A percentile compares a stretch with the other conserved stretches of the same genome.
These are phyloP conservation scores for Microdochium trichocladiopsis DNA, from an alignment of 2,329 filamentous ascomycete genomes.

Conservation along the genomic window DNA sequence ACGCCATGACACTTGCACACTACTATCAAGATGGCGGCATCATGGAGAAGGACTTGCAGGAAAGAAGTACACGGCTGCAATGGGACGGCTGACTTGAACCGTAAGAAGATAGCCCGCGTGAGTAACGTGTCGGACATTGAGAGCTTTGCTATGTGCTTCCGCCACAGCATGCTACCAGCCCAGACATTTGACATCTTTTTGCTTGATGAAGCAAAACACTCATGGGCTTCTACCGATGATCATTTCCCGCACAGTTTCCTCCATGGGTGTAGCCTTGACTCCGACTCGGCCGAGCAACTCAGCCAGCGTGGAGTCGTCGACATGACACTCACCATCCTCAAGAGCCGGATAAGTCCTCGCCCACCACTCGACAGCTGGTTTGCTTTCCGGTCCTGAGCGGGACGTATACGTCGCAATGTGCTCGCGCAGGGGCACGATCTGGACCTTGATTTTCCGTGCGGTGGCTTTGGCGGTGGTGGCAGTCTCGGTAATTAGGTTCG, in stretches of 20 bases:
- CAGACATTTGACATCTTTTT: too few relatives aligned
- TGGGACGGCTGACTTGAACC: constrained; percentile 8
- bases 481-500: constrained; percentile 1
- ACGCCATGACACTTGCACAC: constrained; percentile 55
- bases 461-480: background rate
- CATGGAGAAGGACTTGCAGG: constrained; percentile 35
- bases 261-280: constrained; percentile 12
- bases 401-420: constrained; percentile 7
- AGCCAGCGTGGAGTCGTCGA: constrained; percentile 25
- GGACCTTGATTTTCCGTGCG: constrained; percentile 8
- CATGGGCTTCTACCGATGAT: too few relatives aligned
- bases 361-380: constrained; percentile 19
- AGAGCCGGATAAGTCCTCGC: constrained; percentile 18
- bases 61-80: constrained; percentile 34
- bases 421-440: constrained; percentile 12
- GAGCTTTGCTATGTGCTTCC: too few relatives aligned
- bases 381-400: constrained; percentile 15
- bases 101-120: too few relatives aligned
- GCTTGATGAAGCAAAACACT: too few relatives aligned
- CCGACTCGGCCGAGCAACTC: constrained; percentile 24
- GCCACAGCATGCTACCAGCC: too few relatives aligned
- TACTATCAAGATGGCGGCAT: constrained; percentile 46
- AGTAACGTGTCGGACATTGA: too few relatives aligned
- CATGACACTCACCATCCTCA: constrained; percentile 15
- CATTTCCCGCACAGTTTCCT: constrained; percentile 17